phyloP scores from a whole-genome alignment of 257 asterid genomes.

The Solanum clarkiae region DNA sequence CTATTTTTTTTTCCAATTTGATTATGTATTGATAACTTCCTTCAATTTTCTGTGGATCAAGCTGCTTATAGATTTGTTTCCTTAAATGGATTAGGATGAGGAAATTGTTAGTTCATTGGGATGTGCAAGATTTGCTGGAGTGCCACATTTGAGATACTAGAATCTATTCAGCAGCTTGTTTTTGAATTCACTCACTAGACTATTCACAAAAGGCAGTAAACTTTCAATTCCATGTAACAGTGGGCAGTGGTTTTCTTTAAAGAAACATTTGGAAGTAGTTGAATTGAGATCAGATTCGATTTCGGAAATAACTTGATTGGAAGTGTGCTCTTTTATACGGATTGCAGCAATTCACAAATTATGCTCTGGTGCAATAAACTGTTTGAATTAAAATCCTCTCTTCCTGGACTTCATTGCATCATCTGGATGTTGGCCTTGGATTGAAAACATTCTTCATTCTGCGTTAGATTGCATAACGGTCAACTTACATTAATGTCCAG shows the following conservation, averaged over 20 bases:
- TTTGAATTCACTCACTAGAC: not conserved
- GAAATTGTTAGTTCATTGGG: constrained; percentile 7
- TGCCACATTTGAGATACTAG: not conserved
- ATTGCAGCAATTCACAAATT: not conserved
- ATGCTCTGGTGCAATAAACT: not conserved
- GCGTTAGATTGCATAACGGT: not conserved
- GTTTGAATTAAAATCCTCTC: not conserved
- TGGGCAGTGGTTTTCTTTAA: not conserved
- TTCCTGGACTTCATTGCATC: not conserved
- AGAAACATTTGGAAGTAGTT: not conserved
- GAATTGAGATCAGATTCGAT: not conserved
- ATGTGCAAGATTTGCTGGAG: constrained; percentile 2
- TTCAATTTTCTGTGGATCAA: not conserved
- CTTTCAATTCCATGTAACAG: not conserved
- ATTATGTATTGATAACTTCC: not conserved
- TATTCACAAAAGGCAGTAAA: not conserved
- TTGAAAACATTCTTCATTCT: not conserved
- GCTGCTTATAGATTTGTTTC: not conserved
- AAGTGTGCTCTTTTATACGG: not conserved
- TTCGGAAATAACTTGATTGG: not conserved
- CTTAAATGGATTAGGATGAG: constrained; percentile 10
- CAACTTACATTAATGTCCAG: not conserved
- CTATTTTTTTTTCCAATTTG: not conserved
- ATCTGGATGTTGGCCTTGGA: not conserved
- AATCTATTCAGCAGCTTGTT: constrained; percentile 7